Conservation (phyloP, 495 filamentous ascomycete genomes). For the Neurospora sp. region DNA sequence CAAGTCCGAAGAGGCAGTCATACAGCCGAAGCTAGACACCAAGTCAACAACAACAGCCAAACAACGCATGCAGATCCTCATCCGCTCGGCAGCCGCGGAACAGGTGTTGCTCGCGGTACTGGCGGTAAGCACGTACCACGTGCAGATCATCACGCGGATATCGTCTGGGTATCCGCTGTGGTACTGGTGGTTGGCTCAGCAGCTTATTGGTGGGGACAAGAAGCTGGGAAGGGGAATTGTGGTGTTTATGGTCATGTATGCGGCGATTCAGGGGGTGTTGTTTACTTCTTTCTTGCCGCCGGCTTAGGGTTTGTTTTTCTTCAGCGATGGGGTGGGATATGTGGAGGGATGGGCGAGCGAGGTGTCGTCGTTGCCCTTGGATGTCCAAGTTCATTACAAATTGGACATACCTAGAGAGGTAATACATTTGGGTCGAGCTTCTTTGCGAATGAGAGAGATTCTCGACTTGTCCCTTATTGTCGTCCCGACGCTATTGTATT, state of each 20-base stretch:
- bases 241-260: constrained; percentile 68
- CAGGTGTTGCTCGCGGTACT: constrained; percentile 59
- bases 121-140: constrained; percentile 71
- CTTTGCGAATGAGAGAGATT: not conserved
- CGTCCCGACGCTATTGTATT: too few relatives aligned
- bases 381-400: not conserved
- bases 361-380: not conserved
- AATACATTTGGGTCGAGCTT: not conserved
- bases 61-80: constrained; percentile 14
- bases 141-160: constrained; percentile 86
- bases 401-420: not conserved
- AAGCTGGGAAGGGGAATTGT: constrained; percentile 20
- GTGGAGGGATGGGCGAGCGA: too few relatives aligned
- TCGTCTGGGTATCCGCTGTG: constrained; percentile 82
- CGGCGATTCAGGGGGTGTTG: constrained; percentile 64
- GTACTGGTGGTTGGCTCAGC: constrained; percentile 64
- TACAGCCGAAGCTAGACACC: not conserved
- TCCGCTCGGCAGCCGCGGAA: constrained; percentile 52
- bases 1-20: not conserved
- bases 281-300: constrained; percentile 93
- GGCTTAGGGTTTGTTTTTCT: constrained; percentile 36
- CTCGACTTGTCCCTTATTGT: too few relatives aligned
- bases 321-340: too few relatives aligned
- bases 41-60: not conserved
- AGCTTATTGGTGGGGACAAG: constrained; percentile 21